These are phyloP conservation scores for Torulaspora quercuum DNA, from an alignment of 805 yeast genomes.

Conservation along the genomic window DNA sequence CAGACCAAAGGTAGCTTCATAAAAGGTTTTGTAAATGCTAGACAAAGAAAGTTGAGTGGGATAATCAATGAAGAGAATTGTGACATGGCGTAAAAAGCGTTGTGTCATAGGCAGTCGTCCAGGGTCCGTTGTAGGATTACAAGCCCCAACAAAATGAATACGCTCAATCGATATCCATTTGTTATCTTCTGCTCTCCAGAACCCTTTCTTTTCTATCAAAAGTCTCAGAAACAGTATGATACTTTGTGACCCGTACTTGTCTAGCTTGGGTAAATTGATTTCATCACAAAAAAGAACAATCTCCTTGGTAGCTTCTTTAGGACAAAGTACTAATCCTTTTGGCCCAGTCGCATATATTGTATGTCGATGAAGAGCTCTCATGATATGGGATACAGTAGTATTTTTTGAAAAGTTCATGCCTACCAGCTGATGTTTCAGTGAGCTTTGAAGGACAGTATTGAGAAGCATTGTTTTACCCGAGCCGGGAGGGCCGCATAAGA, in stretches of 20 bases:
- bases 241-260: conserved; percentile 67
- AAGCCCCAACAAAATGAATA: conserved; percentile 89
- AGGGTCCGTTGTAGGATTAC: conserved; percentile 81
- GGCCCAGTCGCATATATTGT: conserved; percentile 57
- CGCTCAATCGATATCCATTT: conserved; percentile 64
- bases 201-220: conserved; percentile 68
- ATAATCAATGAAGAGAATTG: conserved; percentile 71
- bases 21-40: conserved; percentile 65
- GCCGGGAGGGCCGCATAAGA: conserved; percentile 95
- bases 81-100: conserved; percentile 64
- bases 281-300: conserved; percentile 89
- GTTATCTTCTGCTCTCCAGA: conserved; percentile 60
- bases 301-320: conserved; percentile 61
- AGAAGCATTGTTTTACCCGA: conserved; percentile 95
- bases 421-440: conserved; percentile 55
- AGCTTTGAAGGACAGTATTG: conserved; percentile 58
- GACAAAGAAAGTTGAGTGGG: conserved; percentile 61
- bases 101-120: conserved; percentile 60
- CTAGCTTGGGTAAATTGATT: conserved; percentile 73
- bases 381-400: conserved; percentile 57
- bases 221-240: conserved; percentile 73
- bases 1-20: conserved; percentile 51
- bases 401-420: conserved; percentile 82
- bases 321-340: conserved; percentile 53
- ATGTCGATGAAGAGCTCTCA: conserved; percentile 66